phyloP scores from a whole-genome alignment of 106 monocot genomes.

The Dioscorea alata region DNA sequence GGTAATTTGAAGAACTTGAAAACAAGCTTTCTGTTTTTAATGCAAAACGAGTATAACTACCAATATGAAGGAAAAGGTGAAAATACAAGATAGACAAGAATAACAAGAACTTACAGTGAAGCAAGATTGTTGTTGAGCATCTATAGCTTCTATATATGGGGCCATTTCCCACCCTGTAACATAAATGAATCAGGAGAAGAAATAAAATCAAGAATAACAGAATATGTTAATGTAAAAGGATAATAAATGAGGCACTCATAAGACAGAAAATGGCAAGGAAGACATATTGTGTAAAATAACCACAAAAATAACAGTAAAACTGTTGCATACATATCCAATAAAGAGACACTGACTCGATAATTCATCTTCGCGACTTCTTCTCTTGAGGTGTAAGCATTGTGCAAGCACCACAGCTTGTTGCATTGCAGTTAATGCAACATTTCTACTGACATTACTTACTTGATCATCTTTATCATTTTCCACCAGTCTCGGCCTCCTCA shows the following conservation, averaged over 20 bases:
- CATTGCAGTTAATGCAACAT: slow-evolving; percentile 29
- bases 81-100: background rate
- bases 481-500: slow-evolving; percentile 67
- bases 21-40: too few relatives aligned
- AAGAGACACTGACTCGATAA: slow-evolving; percentile 61
- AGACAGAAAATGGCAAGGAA: background rate
- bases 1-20: too few relatives aligned
- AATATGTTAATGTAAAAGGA: too few relatives aligned
- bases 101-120: slow-evolving; percentile 43
- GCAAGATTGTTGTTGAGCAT: slow-evolving; percentile 60
- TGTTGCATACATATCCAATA: background rate
- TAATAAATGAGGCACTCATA: too few relatives aligned
- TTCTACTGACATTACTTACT: slow-evolving; percentile 2
- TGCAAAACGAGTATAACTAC: too few relatives aligned
- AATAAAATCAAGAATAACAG: background rate
- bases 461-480: slow-evolving; percentile 19
- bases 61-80: too few relatives aligned
- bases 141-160: slow-evolving; percentile 89
- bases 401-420: slow-evolving; percentile 87
- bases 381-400: slow-evolving; percentile 65
- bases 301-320: background rate
- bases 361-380: slow-evolving; percentile 83
- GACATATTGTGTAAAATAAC: background rate
- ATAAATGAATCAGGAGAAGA: slow-evolving; percentile 6
- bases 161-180: slow-evolving; percentile 88